These are phyloP conservation scores for Rhizopogon vulgaris DNA, from an alignment of 768 basidiomycete genomes.

Conservation along the genomic window DNA sequence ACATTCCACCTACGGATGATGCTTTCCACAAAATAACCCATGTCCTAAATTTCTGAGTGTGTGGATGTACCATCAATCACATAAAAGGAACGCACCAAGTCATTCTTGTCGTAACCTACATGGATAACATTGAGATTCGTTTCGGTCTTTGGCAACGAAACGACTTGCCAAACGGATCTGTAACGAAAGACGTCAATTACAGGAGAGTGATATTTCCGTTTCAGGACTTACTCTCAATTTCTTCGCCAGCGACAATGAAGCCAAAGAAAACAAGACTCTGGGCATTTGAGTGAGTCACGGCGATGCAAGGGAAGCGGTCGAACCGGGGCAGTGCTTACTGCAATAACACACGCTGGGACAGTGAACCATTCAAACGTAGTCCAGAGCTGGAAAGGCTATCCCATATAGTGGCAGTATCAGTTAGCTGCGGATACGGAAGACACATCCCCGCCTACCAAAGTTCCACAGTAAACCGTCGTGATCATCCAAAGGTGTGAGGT, in stretches of 20 bases:
- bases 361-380: conserved; percentile 50
- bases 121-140: neutral
- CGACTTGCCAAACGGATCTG: conserved; percentile 41
- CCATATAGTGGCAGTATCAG: neutral
- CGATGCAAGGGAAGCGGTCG: neutral
- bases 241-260: conserved; percentile 66
- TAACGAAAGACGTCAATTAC: neutral
- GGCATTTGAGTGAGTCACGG: neutral
- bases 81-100: conserved; percentile 39
- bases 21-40: conserved; percentile 63
- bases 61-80: neutral
- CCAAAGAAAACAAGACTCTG: conserved; percentile 68
- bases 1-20: conserved; percentile 46
- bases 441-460: conserved; percentile 37
- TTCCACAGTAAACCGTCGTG: conserved; percentile 51
- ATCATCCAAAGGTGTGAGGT: conserved; percentile 63
- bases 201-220: neutral
- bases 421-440: neutral
- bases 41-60: conserved; percentile 32
- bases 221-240: conserved; percentile 58
- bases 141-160: neutral
- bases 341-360: conserved; percentile 51
- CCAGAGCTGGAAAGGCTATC: conserved; percentile 62
- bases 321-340: conserved; percentile 29
- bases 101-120: conserved; percentile 65